Percentiles rank a stretch among this genome's conserved stretches.
phyloP scores from a whole-genome alignment of 352 stramenopile genomes.

The Globisporangium spiculum region DNA sequence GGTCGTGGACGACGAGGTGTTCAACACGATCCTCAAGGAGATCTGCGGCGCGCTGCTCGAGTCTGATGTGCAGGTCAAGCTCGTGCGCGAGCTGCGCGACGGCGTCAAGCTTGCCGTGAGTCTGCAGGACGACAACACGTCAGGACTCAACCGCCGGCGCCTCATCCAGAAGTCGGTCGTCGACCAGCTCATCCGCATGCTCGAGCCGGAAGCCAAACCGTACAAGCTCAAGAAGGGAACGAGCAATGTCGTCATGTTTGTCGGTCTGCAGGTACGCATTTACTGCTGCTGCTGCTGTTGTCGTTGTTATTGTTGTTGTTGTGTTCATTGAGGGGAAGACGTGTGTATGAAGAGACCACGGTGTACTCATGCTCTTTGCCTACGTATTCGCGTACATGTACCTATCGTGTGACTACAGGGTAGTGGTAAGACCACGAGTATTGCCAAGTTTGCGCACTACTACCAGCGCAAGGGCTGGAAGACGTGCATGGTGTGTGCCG shows the following conservation, averaged over 20 bases:
- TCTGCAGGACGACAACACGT: constrained; percentile 64
- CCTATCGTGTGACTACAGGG: constrained; percentile 61
- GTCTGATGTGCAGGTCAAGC: constrained; percentile 88
- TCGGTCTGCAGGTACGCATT: constrained; percentile 53
- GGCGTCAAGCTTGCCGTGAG: constrained; percentile 89
- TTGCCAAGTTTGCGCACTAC: constrained; percentile 99
- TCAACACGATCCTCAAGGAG: constrained; percentile 90
- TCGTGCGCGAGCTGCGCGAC: constrained; percentile 86
- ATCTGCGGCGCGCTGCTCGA: constrained; percentile 89
- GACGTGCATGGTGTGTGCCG: constrained; percentile 98
- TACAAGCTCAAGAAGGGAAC: constrained; percentile 92
- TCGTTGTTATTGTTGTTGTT: not conserved
- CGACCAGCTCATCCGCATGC: constrained; percentile 88
- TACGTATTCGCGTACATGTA: not conserved
- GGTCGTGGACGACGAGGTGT: constrained; percentile 88
- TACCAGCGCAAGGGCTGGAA: constrained; percentile 98
- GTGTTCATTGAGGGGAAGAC: not conserved
- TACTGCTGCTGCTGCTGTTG: not conserved
- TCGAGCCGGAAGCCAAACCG: constrained; percentile 79
- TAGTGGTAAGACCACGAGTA: constrained; percentile 99
- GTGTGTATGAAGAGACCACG: not conserved
- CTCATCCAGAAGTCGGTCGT: constrained; percentile 91
- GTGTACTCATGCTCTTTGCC: not conserved
- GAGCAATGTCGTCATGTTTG: constrained; percentile 94
- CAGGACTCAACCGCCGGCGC: constrained; percentile 79